Conservation (phyloP, 225 moss, liverwort and hornwort genomes). For the Bryum argenteum region DNA sequence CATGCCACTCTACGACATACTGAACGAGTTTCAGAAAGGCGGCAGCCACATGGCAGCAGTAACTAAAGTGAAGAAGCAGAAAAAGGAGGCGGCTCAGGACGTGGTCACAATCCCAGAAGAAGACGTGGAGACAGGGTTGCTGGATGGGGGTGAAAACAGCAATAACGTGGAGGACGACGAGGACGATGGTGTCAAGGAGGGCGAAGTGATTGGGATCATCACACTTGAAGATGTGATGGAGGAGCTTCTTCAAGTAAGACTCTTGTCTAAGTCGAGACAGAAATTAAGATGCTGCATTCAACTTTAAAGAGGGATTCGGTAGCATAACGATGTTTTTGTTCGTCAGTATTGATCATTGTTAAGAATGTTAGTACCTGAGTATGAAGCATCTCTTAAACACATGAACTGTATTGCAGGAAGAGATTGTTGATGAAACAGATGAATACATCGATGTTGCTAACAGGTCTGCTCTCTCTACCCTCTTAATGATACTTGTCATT, state of each 20-base stretch:
- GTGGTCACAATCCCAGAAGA: slow-evolving; percentile 15
- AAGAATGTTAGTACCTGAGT: background rate
- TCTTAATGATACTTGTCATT: background rate
- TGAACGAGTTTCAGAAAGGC: slow-evolving; percentile 95
- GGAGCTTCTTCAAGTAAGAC: slow-evolving; percentile 83
- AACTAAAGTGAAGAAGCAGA: slow-evolving; percentile 68
- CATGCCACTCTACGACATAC: slow-evolving; percentile 88
- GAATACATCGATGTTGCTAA: slow-evolving; percentile 86
- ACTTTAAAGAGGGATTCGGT: too few species aligned
- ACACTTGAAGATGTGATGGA: slow-evolving; percentile 96
- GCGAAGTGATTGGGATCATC: slow-evolving; percentile 87
- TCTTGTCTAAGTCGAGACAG: background rate
- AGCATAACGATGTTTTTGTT: too few species aligned
- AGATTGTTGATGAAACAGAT: slow-evolving; percentile 91
- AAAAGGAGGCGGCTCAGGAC: slow-evolving; percentile 37
- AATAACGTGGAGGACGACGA: slow-evolving; percentile 38
- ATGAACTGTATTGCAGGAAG: slow-evolving; percentile 51
- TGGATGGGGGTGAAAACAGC: slow-evolving; percentile 20
- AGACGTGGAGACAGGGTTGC: slow-evolving; percentile 40
- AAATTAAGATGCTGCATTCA: too few species aligned
- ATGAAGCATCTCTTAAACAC: background rate
- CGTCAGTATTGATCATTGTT: too few species aligned
- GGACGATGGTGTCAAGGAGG: slow-evolving; percentile 48
- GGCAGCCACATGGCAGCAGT: slow-evolving; percentile 94
- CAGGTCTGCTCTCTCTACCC: slow-evolving; percentile 43